phyloP scores from a whole-genome alignment of 805 yeast species.

The Candida piceae region DNA sequence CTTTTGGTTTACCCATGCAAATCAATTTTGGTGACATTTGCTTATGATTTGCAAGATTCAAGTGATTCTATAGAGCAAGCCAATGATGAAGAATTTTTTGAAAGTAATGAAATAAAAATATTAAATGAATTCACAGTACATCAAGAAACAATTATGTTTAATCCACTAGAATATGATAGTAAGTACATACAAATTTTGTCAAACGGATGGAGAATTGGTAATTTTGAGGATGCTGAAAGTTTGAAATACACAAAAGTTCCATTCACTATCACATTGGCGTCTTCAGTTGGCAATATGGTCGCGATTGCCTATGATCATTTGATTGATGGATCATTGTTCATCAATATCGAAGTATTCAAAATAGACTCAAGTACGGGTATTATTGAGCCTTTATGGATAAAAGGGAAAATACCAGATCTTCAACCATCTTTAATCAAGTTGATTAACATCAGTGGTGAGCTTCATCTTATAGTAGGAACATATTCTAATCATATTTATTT shows the following conservation, averaged over 20 bases:
- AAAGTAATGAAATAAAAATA: slow-evolving; percentile 6
- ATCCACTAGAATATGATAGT: slow-evolving; percentile 1
- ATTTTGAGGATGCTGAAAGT: slow-evolving; percentile 4
- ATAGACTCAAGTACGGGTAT: not conserved
- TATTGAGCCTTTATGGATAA: slow-evolving; percentile 2
- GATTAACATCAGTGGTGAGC: not conserved
- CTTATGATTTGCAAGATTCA: not conserved
- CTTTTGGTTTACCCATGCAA: slow-evolving; percentile 11
- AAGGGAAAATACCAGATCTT: slow-evolving; percentile 5
- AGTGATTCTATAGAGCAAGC: not conserved
- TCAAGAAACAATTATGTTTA: slow-evolving; percentile 14
- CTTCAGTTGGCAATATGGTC: slow-evolving; percentile 6
- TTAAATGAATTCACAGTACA: slow-evolving; percentile 8
- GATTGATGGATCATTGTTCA: not conserved
- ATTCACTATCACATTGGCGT: slow-evolving; percentile 13
- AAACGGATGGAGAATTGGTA: slow-evolving; percentile 21
- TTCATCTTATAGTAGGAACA: slow-evolving; percentile 15
- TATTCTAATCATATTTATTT: slow-evolving; percentile 12
- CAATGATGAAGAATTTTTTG: slow-evolving; percentile 5
- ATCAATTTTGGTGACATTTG: slow-evolving; percentile 10
- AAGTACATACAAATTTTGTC: slow-evolving; percentile 18
- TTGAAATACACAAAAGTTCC: slow-evolving; percentile 9
- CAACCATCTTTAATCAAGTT: slow-evolving; percentile 17
- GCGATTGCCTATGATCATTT: slow-evolving; percentile 15
- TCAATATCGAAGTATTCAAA: slow-evolving; percentile 14